Conservation (phyloP, 2,329 filamentous ascomycete genomes). For the Claviceps citrina region DNA sequence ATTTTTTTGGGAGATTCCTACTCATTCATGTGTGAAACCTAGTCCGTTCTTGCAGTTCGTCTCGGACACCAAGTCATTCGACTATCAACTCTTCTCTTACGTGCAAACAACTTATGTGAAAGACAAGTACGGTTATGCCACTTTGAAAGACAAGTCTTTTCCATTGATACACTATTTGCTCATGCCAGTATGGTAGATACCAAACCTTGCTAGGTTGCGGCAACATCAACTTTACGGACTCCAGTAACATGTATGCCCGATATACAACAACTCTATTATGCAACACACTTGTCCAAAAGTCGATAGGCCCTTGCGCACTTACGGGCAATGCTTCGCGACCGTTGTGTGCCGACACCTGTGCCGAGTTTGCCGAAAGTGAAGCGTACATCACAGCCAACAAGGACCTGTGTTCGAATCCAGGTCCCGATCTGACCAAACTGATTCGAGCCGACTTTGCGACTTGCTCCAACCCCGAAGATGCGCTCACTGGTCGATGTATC, state of each 20-base stretch:
- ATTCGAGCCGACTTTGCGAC: conserved; percentile 87
- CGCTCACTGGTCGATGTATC: conserved; percentile 64
- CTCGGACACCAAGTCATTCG: conserved; percentile 61
- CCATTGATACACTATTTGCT: neutral
- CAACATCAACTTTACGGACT: conserved; percentile 60
- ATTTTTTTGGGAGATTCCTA: neutral
- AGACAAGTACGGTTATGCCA: conserved; percentile 43
- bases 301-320: conserved; percentile 52
- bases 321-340: conserved; percentile 50
- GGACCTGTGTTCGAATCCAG: conserved; percentile 53
- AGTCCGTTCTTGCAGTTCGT: conserved; percentile 75
- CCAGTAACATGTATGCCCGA: conserved; percentile 72
- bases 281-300: conserved; percentile 88
- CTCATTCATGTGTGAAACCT: conserved; percentile 20
- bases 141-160: neutral
- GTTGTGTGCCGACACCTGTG: conserved; percentile 80
- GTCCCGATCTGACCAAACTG: conserved; percentile 50
- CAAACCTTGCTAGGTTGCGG: conserved; percentile 66
- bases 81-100: conserved; percentile 57
- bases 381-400: conserved; percentile 64
- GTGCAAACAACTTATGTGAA: conserved; percentile 60
- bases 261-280: conserved; percentile 88
- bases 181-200: conserved; percentile 43
- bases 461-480: conserved; percentile 68
- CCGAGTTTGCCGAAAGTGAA: conserved; percentile 76